Evolutionary conservation across 2,329 filamentous ascomycete genomes (phyloP), one percentile per base, ranked within the genome.

Genomic region (Diplodia sapinea): DNA sequence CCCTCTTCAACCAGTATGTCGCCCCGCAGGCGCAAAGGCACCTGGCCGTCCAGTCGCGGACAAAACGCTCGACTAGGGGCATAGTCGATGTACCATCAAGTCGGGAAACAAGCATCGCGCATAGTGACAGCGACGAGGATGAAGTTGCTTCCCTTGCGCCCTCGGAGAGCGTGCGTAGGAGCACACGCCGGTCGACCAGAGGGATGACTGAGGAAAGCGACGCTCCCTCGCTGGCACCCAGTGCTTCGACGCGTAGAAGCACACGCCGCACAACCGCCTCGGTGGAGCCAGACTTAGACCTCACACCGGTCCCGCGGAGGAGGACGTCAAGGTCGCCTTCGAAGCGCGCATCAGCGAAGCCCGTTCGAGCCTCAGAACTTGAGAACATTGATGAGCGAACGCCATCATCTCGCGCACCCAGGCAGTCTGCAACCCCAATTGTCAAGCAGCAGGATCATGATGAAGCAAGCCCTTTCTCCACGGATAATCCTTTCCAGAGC

Each of bases 401-500:
- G 4, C 73, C 72, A 49, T 74, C 43, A 5, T 49, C 65, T 9
- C 56, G 65, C 17, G 55, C 31, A 67, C 54, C 65, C 6, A 52
- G 23, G 4, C 64, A 49, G 11, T 54, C 47, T 31, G 29, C 49
- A 75, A 75, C 12, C 75, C 79, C 5, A 75, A 80, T 7, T n/a
- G 70, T 81, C 20, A 86, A 85, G 70, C 74, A 80, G 11, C 80
- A 83, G 52, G 77, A 79, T 20, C 74, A 76, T 2, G 75, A 73
- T 9, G 84, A 85, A 3, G 85, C 86, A 40, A 90, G 85, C 73
- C 89, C 91, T 38, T 98, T 98, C 78, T 93, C 91, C 1, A 86
- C 89, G 72, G 93, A 97, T 65, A 98, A 98, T 74, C 94, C 94
- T 0, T 98, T 98, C 76, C 94, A 98, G 77, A 92, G 91, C 75